A percentile compares a stretch with the other conserved stretches of the same genome.
These are phyloP conservation scores for Lablab purpureus DNA, from an alignment of 306 rosid genomes.

Conservation along the genomic window DNA sequence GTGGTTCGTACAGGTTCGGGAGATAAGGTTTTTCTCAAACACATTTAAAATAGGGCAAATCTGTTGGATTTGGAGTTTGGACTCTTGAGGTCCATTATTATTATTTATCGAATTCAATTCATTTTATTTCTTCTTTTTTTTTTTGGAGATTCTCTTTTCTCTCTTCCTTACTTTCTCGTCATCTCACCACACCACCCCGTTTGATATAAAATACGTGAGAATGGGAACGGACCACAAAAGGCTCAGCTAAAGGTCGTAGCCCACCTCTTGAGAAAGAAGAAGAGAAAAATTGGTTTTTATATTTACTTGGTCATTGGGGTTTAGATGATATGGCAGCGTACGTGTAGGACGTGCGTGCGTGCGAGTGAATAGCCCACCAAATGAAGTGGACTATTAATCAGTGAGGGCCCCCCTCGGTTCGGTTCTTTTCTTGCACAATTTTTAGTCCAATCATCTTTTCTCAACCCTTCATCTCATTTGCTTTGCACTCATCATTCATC, in stretches of 20 bases:
- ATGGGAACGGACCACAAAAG: constrained; percentile 46
- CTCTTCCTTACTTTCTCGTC: not conserved
- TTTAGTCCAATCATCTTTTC: constrained; percentile 42
- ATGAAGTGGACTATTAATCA: constrained; percentile 34
- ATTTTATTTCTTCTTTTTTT: not conserved
- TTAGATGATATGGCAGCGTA: constrained; percentile 2
- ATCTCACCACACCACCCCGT: not conserved
- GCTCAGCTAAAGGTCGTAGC: constrained; percentile 14
- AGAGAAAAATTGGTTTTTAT: not conserved
- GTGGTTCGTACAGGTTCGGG: constrained; percentile 28
- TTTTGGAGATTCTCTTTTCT: not conserved
- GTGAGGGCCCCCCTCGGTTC: constrained; percentile 1
- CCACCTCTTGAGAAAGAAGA: constrained; percentile 21
- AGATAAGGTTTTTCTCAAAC: constrained; percentile 51
- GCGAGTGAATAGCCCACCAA: constrained; percentile 48
- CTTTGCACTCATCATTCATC: not conserved
- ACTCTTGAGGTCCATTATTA: constrained; percentile 68
- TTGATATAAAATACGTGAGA: not conserved
- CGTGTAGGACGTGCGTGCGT: constrained; percentile 43
- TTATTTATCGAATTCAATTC: constrained; percentile 33
- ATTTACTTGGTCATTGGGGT: not conserved
- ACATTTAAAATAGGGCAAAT: constrained; percentile 43
- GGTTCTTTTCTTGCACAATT: not conserved
- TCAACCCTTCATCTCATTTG: no score
- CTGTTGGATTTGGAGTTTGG: constrained; percentile 54